phyloP scores from a whole-genome alignment of 1,139 yeast species.

The Arxiozyma heterogenica region DNA sequence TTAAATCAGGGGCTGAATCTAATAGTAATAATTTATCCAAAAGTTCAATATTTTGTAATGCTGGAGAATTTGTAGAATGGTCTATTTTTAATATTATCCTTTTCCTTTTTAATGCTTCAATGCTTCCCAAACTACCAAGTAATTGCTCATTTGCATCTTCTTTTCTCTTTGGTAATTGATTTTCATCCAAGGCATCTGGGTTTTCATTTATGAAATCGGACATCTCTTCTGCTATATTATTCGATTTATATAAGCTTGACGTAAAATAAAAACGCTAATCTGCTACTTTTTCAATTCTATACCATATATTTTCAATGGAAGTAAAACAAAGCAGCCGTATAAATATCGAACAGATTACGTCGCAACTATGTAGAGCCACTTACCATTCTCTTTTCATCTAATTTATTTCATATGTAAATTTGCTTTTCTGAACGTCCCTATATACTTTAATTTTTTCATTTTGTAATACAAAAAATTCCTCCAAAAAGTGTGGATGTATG shows the following conservation, averaged over 20 bases:
- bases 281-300: no score
- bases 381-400: not conserved
- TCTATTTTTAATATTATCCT: constrained; percentile 22
- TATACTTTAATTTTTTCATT: not conserved
- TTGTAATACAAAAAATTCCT: not conserved
- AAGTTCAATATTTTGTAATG: constrained; percentile 23
- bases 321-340: no score
- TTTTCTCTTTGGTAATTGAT: constrained; percentile 64
- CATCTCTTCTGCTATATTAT: constrained; percentile 18
- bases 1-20: constrained; percentile 19
- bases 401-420: not conserved
- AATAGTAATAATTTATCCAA: constrained; percentile 18
- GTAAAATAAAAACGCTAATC: not conserved
- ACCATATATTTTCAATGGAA: not conserved
- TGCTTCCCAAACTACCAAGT: constrained; percentile 18
- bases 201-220: constrained; percentile 82
- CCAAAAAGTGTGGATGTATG: not conserved
- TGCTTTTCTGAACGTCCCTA: not conserved
- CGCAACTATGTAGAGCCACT: not conserved
- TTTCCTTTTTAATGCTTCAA: constrained; percentile 19
- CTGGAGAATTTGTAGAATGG: constrained; percentile 19
- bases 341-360: not conserved
- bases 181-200: constrained; percentile 73
- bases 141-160: constrained; percentile 23
- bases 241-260: not conserved